Percentiles rank a stretch among this genome's conserved stretches.
These are phyloP conservation scores for Heliocybe sulcata DNA, from an alignment of 1,284 basidiomycete species.

Conservation along the genomic window DNA sequence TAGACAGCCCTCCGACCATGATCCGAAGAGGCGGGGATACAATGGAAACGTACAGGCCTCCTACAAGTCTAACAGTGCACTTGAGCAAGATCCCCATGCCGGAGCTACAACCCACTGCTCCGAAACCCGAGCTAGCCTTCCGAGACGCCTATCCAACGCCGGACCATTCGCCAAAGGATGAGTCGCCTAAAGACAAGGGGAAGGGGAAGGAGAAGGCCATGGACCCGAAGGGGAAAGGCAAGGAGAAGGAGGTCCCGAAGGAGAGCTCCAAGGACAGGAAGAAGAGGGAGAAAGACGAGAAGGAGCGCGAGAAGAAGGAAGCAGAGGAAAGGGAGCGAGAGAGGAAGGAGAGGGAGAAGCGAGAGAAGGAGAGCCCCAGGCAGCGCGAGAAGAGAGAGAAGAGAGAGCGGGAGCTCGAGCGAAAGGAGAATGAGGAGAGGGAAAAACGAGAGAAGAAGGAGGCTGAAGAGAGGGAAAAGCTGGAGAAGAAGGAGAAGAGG, in stretches of 20 bases:
- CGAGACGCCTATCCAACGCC: neutral
- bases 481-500: conserved; percentile 7
- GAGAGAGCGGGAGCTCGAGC: conserved; percentile 15
- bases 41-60: conserved; percentile 48
- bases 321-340: conserved; percentile 5
- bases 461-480: conserved; percentile 5
- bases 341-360: conserved; percentile 6
- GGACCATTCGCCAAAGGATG: neutral
- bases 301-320: conserved; percentile 1
- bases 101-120: conserved; percentile 52
- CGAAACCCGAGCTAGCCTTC: conserved; percentile 4
- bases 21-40: conserved; percentile 26
- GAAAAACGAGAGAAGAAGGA: conserved; percentile 5
- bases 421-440: conserved; percentile 18
- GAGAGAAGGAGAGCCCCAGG: conserved; percentile 5
- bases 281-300: neutral
- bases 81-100: conserved; percentile 81
- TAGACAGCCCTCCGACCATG: conserved; percentile 32
- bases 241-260: neutral
- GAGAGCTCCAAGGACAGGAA: conserved; percentile 7
- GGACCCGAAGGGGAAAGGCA: conserved; percentile 5
- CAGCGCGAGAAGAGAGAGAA: conserved; percentile 5
- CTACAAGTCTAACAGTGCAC: conserved; percentile 59
- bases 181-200: conserved; percentile 6
- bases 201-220: conserved; percentile 8